Conservation (phyloP, 1,284 basidiomycete species). For the Moesziomyces parantarcticus region DNA sequence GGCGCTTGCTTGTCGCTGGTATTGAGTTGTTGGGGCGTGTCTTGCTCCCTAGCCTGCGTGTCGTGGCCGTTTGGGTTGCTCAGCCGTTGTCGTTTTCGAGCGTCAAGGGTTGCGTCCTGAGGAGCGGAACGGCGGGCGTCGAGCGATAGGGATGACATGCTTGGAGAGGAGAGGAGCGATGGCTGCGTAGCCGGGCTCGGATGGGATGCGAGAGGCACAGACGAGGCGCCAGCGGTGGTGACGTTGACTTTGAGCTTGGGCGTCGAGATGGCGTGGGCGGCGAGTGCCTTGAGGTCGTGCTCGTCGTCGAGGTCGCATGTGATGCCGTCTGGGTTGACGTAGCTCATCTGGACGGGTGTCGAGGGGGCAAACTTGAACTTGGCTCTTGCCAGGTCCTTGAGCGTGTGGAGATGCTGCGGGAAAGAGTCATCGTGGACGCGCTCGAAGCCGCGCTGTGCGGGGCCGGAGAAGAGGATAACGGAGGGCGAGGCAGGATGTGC, state of each 20-base stretch:
- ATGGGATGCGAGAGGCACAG: background rate
- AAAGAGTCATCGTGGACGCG: slow-evolving; percentile 37
- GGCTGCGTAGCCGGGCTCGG: background rate
- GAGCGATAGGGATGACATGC: no score
- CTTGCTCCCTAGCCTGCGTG: no score
- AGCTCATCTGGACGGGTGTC: slow-evolving; percentile 40
- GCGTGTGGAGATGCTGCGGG: slow-evolving; percentile 15
- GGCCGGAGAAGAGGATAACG: slow-evolving; percentile 39
- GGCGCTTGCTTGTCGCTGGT: no score
- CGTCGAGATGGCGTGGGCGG: slow-evolving; percentile 39
- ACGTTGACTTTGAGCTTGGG: slow-evolving; percentile 41
- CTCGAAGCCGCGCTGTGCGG: slow-evolving; percentile 32
- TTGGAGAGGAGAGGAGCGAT: background rate
- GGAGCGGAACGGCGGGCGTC: no score
- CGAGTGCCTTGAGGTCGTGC: slow-evolving; percentile 51
- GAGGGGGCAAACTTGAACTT: slow-evolving; percentile 39
- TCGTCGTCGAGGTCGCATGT: slow-evolving; percentile 51
- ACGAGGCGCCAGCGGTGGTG: slow-evolving; percentile 3
- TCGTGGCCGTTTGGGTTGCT: no score
- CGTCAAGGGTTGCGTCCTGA: background rate
- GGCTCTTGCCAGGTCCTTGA: slow-evolving; percentile 24
- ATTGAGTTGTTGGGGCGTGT: no score
- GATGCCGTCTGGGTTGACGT: slow-evolving; percentile 46
- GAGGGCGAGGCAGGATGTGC: slow-evolving; percentile 23
- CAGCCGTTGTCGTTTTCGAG: background rate